Evolutionary conservation across 1,284 basidiomycete species (phyloP).

Genomic region (Marasmius tenuissimus): DNA sequence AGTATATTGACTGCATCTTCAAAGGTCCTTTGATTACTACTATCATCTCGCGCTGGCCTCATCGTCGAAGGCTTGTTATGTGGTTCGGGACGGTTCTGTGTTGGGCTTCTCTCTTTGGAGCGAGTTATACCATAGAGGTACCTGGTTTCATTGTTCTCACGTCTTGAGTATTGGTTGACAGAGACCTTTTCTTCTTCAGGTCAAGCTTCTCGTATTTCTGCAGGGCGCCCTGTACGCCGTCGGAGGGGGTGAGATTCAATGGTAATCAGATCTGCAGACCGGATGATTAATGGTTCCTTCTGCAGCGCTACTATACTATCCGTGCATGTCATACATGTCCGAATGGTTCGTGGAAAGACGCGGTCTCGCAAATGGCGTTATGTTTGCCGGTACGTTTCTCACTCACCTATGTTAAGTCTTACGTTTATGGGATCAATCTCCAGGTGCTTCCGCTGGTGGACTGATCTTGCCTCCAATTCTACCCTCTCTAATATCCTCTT

Average conservation of each 20-base stretch:
- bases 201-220: conserved; percentile 8
- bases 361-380: conserved; percentile 41
- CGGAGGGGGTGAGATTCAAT: conserved; percentile 31
- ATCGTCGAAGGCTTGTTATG: not conserved
- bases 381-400: conserved; percentile 35
- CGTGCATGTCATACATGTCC: conserved; percentile 36
- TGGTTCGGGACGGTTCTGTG: not conserved
- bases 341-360: conserved; percentile 43
- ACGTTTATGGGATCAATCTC: not conserved
- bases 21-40: not conserved
- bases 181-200: too few relatives aligned
- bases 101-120: not conserved
- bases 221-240: conserved; percentile 40
- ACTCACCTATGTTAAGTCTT: not conserved
- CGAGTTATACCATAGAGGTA: not conserved
- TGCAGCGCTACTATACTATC: conserved; percentile 34
- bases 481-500: conserved; percentile 24
- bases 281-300: conserved; percentile 4
- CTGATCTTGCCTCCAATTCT: conserved; percentile 31
- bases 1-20: not conserved
- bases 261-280: not conserved
- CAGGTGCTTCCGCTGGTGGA: conserved; percentile 33
- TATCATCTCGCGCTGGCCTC: not conserved
- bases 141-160: not conserved
- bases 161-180: not conserved